Percentiles rank a stretch among this genome's conserved stretches.
These are phyloP conservation scores for Mortierella hygrophila DNA, from an alignment of 192 early-diverging fungal genomes.

Conservation along the genomic window DNA sequence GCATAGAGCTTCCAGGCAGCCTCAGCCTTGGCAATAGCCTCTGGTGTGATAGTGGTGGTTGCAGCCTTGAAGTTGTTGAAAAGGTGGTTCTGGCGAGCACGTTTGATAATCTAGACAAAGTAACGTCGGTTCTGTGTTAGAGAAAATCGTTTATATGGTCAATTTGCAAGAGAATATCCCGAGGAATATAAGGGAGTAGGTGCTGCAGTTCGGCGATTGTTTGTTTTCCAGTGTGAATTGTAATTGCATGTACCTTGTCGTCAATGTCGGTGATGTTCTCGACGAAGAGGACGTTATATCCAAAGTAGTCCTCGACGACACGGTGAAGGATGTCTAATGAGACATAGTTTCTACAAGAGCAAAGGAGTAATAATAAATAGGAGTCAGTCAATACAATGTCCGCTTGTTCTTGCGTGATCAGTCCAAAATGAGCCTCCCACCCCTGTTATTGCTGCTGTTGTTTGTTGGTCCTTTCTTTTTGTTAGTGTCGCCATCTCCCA, in stretches of 20 bases:
- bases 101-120: conserved; percentile 82
- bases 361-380: neutral
- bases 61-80: conserved; percentile 68
- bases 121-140: neutral
- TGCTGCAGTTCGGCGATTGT: neutral
- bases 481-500: neutral
- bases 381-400: conserved; percentile 1
- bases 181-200: neutral
- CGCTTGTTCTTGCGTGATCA: conserved; percentile 6
- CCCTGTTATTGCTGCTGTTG: neutral
- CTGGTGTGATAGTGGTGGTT: conserved; percentile 56
- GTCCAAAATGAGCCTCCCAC: conserved; percentile 4
- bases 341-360: conserved; percentile 82
- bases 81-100: conserved; percentile 88
- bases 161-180: neutral
- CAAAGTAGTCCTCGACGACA: conserved; percentile 95
- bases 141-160: neutral
- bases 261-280: conserved; percentile 99
- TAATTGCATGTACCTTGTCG: conserved; percentile 77
- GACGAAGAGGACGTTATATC: conserved; percentile 93
- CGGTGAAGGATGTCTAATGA: conserved; percentile 94
- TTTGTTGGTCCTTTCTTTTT: neutral
- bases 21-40: conserved; percentile 68
- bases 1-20: conserved; percentile 76
- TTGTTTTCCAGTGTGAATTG: neutral